These are phyloP conservation scores for Fonsecaea pedrosoi DNA, from an alignment of 2,329 filamentous ascomycete genomes.

Conservation along the genomic window DNA sequence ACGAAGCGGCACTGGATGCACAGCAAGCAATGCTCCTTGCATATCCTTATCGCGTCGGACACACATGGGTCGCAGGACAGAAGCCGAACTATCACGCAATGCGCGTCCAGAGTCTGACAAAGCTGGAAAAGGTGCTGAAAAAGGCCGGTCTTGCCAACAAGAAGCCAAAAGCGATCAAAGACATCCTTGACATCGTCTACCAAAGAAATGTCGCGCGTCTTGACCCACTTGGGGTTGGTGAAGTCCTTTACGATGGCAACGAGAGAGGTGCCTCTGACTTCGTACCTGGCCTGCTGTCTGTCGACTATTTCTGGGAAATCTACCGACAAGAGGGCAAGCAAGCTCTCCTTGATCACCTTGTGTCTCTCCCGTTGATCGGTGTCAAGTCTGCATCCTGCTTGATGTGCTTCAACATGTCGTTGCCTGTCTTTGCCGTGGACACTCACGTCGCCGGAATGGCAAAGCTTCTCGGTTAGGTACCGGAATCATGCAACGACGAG, in stretches of 20 bases:
- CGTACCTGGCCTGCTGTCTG: conserved; percentile 38
- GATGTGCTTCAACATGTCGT: conserved; percentile 67
- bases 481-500: conserved; percentile 47
- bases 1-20: conserved; percentile 34
- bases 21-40: conserved; percentile 33
- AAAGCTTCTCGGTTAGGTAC: conserved; percentile 68
- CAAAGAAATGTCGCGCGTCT: conserved; percentile 24
- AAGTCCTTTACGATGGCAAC: conserved; percentile 27
- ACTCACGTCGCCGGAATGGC: conserved; percentile 70
- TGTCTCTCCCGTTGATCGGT: conserved; percentile 61
- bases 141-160: conserved; percentile 27
- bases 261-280: conserved; percentile 33
- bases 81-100: conserved; percentile 40
- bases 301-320: conserved; percentile 37
- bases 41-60: conserved; percentile 37
- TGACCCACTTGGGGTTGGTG: conserved; percentile 13
- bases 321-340: conserved; percentile 32
- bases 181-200: conserved; percentile 31
- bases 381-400: conserved; percentile 70
- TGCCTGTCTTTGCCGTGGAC: conserved; percentile 69
- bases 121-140: conserved; percentile 28
- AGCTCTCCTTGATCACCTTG: conserved; percentile 33
- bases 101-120: conserved; percentile 23
- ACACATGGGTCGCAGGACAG: conserved; percentile 31
- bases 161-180: conserved; percentile 29